phyloP scores from a whole-genome alignment of 2,329 filamentous ascomycete species.

The Penicillium sp. region DNA sequence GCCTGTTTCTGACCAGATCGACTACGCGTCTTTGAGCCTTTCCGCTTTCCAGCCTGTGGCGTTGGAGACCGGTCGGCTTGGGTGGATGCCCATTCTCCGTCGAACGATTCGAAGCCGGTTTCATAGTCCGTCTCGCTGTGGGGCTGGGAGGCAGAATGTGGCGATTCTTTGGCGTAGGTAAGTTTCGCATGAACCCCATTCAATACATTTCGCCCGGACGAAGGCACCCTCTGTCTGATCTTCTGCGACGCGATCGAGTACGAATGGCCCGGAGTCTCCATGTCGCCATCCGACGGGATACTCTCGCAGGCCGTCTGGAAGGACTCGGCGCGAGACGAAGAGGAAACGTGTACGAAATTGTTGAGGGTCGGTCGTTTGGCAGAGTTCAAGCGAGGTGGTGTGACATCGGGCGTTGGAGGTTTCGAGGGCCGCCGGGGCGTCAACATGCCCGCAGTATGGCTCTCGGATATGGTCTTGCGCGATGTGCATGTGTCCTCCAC shows the following conservation, averaged over 20 bases:
- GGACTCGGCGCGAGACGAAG: conserved; percentile 61
- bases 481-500: conserved; percentile 18
- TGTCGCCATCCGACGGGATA: conserved; percentile 59
- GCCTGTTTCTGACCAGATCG: not conserved
- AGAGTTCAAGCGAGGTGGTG: conserved; percentile 56
- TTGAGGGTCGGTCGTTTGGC: conserved; percentile 37
- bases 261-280: conserved; percentile 27
- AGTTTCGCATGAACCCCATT: conserved; percentile 39
- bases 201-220: conserved; percentile 25
- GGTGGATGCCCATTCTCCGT: conserved; percentile 52
- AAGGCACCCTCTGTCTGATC: conserved; percentile 13
- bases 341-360: conserved; percentile 54
- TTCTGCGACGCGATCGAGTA: conserved; percentile 19
- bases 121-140: conserved; percentile 27
- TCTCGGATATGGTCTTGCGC: conserved; percentile 23
- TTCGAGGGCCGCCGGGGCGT: conserved; percentile 64
- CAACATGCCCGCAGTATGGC: conserved; percentile 28
- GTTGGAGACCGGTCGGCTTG: conserved; percentile 15
- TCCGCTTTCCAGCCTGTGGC: conserved; percentile 11
- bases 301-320: conserved; percentile 68
- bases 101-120: conserved; percentile 52
- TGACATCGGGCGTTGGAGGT: conserved; percentile 70
- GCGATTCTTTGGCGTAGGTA: conserved; percentile 8
- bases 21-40: conserved; percentile 3
- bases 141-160: conserved; percentile 11